Base-by-base conservation (phyloP, 1,284 basidiomycete genomes). In the Sphaerobolus stellatus region DNA sequence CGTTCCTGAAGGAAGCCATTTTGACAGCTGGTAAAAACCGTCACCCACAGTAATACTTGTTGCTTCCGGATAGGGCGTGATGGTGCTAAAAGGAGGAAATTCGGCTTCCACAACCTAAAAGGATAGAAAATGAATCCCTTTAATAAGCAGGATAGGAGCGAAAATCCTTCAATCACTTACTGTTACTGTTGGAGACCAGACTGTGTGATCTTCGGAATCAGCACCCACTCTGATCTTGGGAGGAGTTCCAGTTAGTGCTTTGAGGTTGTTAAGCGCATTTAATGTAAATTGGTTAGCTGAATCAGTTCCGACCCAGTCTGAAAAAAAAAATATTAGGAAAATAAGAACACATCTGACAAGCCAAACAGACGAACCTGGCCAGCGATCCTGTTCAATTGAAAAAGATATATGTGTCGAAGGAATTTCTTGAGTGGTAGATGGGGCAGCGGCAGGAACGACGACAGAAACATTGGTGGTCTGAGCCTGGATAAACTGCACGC, bases 381-480 rank as follows among this genome's bases (percentile, higher is more conserved):
- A 87, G 14, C 80, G 70, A 60, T 87, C 84, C 63, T 85, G 80
- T 64, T 86, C 85, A 51, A 88, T 78, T n/a, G 83, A 87, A 58
- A 86, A 76, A 0, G 81, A 83, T 27, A 87, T 61, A 14, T 84
- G 70, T 3, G 79, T 76, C 11, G 70, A 71, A 1, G 73, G 72
- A 9, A 83, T 55, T 1, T 53, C 52, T 16, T 63, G 57, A 7
- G 70, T 66, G 24, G n/a, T 48, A 1, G 46, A n/a, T 13, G 69
- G 70, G 25, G 59, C 57, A 11, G 31, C 46, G 36, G 64, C 46
- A 31, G 62, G 52, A 27, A 71, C 41, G 7, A 41, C 38, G 29
- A 71, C 56, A 2, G 48, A 71, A 28, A 22, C 20, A 27, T 43
- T 43, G 41, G n/a, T n/a, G n/a, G n/a, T n/a, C n/a, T n/a, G n/a